Evolutionary conservation across 306 rosid species (phyloP).

Genomic region (Hippophae gyantsensis): DNA sequence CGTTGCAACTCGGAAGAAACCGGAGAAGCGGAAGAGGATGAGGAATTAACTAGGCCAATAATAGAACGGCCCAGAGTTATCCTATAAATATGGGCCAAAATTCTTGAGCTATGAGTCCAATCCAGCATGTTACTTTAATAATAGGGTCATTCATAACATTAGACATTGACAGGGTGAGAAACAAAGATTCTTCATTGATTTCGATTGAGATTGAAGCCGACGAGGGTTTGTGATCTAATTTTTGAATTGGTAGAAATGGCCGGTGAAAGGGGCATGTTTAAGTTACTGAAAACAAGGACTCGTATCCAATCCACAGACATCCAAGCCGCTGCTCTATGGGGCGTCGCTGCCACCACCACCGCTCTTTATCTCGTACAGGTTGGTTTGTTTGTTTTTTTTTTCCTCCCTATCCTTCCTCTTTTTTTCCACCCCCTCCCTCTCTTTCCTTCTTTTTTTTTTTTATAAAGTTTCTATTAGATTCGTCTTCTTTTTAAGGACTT

Average conservation of each 20-base stretch:
- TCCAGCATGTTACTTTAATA: too few relatives aligned
- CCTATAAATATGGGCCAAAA: too few relatives aligned
- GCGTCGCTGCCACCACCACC: constrained; percentile 56
- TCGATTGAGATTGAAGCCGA: neutral
- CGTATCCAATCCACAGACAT: constrained; percentile 49
- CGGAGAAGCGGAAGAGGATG: too few relatives aligned
- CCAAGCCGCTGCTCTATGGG: constrained; percentile 80
- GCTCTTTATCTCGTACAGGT: constrained; percentile 67
- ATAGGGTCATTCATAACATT: too few relatives aligned
- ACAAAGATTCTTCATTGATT: neutral
- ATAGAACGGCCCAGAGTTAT: too few relatives aligned
- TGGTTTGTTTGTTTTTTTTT: neutral
- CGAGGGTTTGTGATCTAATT: neutral
- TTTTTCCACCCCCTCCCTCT: neutral
- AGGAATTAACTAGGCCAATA: too few relatives aligned
- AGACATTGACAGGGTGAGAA: neutral
- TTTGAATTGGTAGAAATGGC: constrained; percentile 27
- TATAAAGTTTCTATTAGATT: neutral
- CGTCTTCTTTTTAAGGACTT: neutral
- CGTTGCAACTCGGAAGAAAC: too few relatives aligned
- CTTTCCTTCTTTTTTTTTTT: neutral
- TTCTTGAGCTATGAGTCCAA: too few relatives aligned
- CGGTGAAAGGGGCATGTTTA: constrained; percentile 28
- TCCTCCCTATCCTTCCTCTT: neutral
- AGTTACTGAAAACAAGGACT: constrained; percentile 24